phyloP scores from a whole-genome alignment of 305 asterid genomes.

The Rubia peregrina region DNA sequence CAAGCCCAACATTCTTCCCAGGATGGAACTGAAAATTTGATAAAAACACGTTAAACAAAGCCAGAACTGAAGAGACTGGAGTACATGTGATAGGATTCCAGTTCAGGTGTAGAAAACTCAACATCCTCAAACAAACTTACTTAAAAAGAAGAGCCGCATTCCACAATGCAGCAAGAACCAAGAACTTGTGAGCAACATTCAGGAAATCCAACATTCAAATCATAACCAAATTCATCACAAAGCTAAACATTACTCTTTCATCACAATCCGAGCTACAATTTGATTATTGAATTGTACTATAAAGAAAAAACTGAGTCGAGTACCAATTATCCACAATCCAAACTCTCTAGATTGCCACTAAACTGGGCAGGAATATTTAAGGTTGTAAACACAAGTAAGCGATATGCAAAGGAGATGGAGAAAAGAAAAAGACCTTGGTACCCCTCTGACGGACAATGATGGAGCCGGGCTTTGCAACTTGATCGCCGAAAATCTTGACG shows the following conservation, averaged over 20 bases:
- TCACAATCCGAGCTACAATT: no score
- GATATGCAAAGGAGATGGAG: neutral
- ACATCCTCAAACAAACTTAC: neutral
- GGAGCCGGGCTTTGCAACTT: constrained; percentile 81
- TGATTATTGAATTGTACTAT: neutral
- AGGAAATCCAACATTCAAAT: neutral
- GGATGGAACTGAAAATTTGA: constrained; percentile 64
- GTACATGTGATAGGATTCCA: no score
- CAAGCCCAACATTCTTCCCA: constrained; percentile 81
- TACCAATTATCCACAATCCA: no score
- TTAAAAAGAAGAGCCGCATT: no score
- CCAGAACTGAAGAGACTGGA: neutral
- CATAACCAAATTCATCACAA: neutral
- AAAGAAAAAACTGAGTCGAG: no score
- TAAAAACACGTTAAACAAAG: neutral
- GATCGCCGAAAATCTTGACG: constrained; percentile 84
- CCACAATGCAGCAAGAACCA: neutral
- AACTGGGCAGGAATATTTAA: neutral
- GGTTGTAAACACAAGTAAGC: neutral
- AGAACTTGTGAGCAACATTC: no score
- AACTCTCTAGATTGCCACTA: no score
- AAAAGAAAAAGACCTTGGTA: constrained; percentile 50
- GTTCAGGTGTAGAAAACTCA: neutral
- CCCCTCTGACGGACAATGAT: constrained; percentile 91
- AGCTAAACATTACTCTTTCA: neutral